Percentiles rank a stretch among this genome's conserved stretches.
Evolutionary conservation across 2,329 filamentous ascomycete genomes (phyloP).

Genomic region (Colletotrichum higginsianum): DNA sequence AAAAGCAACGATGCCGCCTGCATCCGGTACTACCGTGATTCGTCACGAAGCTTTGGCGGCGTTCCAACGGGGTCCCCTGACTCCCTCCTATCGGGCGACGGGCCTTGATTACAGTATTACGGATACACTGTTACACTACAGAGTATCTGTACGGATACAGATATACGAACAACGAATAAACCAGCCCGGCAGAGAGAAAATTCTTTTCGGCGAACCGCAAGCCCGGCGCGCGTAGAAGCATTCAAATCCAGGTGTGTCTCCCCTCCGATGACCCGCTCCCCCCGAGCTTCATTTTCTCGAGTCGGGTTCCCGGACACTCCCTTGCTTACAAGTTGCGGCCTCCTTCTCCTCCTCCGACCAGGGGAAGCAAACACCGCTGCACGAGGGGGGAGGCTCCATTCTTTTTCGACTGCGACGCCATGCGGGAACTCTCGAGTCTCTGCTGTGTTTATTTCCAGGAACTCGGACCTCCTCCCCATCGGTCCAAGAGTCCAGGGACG

Average conservation of each 20-base stretch:
- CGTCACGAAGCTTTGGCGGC: slow-evolving; percentile 14
- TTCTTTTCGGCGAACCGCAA: neutral
- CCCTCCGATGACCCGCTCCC: slow-evolving; percentile 31
- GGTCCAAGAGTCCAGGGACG: slow-evolving; percentile 20
- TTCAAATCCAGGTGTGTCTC: neutral
- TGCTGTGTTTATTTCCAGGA: slow-evolving; percentile 18
- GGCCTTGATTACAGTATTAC: slow-evolving; percentile 21
- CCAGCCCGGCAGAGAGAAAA: neutral
- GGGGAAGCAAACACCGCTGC: slow-evolving; percentile 2
- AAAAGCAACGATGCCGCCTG: slow-evolving; percentile 18
- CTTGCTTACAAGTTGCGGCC: slow-evolving; percentile 20
- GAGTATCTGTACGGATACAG: too few relatives aligned
- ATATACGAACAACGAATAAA: slow-evolving; percentile 26
- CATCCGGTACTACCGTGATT: slow-evolving; percentile 27
- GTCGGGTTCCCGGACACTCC: slow-evolving; percentile 32
- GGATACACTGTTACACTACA: too few relatives aligned
- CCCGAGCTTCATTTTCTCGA: slow-evolving; percentile 25
- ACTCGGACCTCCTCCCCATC: neutral
- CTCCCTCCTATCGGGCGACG: slow-evolving; percentile 1
- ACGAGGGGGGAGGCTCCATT: slow-evolving; percentile 17
- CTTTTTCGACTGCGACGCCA: slow-evolving; percentile 33
- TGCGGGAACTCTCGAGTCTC: slow-evolving; percentile 10
- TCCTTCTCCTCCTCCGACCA: slow-evolving; percentile 10
- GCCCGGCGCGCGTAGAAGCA: slow-evolving; percentile 7
- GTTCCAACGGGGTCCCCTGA: slow-evolving; percentile 25